Percentiles rank a stretch among this genome's conserved stretches.
phyloP scores from a whole-genome alignment of 2,329 filamentous ascomycete species.

The Tolypocladium nubicola region DNA sequence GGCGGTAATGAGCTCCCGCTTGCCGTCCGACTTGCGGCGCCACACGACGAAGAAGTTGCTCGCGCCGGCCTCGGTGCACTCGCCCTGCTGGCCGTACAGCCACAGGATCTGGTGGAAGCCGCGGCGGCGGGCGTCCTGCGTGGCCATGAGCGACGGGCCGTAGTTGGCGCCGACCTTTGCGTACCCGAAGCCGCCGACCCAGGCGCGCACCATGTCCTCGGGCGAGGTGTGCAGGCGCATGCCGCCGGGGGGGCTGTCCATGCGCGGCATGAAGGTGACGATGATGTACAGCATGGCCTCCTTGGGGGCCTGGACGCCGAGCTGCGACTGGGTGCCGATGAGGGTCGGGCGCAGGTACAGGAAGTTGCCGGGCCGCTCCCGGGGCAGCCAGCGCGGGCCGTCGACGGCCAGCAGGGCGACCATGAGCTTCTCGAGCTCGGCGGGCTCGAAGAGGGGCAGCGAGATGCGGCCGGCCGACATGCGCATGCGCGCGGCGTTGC shows the following conservation, averaged over 20 bases:
- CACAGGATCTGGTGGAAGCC: slow-evolving; percentile 91
- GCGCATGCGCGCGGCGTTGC: slow-evolving; percentile 57
- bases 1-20: slow-evolving; percentile 66
- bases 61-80: slow-evolving; percentile 84
- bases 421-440: slow-evolving; percentile 65
- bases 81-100: slow-evolving; percentile 69
- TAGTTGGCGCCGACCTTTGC: slow-evolving; percentile 94
- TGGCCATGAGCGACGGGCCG: slow-evolving; percentile 71
- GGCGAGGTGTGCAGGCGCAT: slow-evolving; percentile 69
- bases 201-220: slow-evolving; percentile 78
- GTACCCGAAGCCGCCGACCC: slow-evolving; percentile 87
- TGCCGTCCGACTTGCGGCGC: slow-evolving; percentile 37
- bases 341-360: slow-evolving; percentile 81
- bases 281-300: slow-evolving; percentile 89
- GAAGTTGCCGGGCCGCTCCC: slow-evolving; percentile 55
- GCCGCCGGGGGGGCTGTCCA: slow-evolving; percentile 42
- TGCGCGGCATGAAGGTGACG: slow-evolving; percentile 47
- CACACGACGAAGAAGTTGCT: slow-evolving; percentile 87
- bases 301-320: slow-evolving; percentile 70
- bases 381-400: slow-evolving; percentile 69
- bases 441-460: slow-evolving; percentile 61
- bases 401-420: slow-evolving; percentile 61
- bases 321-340: slow-evolving; percentile 70
- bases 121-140: slow-evolving; percentile 57
- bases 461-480: slow-evolving; percentile 56